phyloP scores from a whole-genome alignment of 805 yeast species.

The Wickerhamia fluorescens region DNA sequence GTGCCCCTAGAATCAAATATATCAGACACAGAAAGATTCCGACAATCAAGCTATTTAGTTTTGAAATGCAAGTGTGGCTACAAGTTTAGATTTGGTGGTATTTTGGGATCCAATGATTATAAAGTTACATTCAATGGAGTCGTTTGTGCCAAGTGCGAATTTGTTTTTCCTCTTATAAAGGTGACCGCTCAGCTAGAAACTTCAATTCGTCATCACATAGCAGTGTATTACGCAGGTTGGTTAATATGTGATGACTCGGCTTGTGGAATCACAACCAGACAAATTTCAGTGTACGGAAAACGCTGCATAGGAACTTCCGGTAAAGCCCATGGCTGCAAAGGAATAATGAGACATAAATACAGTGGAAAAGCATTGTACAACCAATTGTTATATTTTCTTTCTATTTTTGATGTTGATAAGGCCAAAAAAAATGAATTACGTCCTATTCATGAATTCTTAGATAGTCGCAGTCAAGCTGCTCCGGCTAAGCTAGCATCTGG shows the following conservation, averaged over 20 bases:
- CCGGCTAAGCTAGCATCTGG: conserved; percentile 36
- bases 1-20: conserved; percentile 78
- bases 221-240: conserved; percentile 82
- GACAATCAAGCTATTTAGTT: conserved; percentile 47
- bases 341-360: conserved; percentile 72
- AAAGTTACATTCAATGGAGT: conserved; percentile 63
- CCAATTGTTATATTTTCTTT: conserved; percentile 72
- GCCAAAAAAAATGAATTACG: conserved; percentile 53
- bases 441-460: conserved; percentile 44
- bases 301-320: conserved; percentile 69
- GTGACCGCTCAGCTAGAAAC: conserved; percentile 69
- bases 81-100: conserved; percentile 66
- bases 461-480: conserved; percentile 11
- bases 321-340: conserved; percentile 60
- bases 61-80: conserved; percentile 59
- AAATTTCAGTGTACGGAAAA: conserved; percentile 82
- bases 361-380: conserved; percentile 77
- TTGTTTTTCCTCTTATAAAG: conserved; percentile 42
- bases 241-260: conserved; percentile 76
- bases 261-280: conserved; percentile 75
- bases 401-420: conserved; percentile 76
- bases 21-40: conserved; percentile 76
- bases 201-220: conserved; percentile 61
- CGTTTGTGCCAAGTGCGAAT: conserved; percentile 57
- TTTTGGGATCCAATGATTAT: conserved; percentile 56